Evolutionary conservation across 352 stramenopile genomes (phyloP), one percentile per base, ranked within the genome.

Genomic region (Globisporangium parvum): DNA sequence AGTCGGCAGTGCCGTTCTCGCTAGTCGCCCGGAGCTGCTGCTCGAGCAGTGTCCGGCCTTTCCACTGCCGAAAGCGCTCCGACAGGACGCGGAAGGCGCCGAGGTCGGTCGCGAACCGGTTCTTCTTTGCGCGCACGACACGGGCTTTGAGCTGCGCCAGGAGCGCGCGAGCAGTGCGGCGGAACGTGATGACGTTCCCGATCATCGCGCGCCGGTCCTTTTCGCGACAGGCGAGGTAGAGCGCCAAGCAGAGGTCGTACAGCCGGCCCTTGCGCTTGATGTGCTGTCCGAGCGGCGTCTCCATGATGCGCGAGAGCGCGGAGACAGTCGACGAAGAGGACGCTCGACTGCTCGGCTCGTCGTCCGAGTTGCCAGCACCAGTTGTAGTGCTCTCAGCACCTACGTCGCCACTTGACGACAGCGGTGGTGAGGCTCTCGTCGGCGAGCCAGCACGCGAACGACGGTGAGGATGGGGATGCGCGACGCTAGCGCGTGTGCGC

Each of bases 231-330:
- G 71, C 75, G 37, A 86, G 37, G 44, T 85, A 88, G 50, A 85
- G 57, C 17, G 56, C 53, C 18, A 88, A 59, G 15, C 75, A 85
- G 11, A 85, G 39, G 40, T 83, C 69, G 47, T 88, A 84, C 51
- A 84, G 53, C 2, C 66, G 73, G 42, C 70, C 85, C 70, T 86
- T 85, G 26, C 70, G 65, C 52, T 85, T 85, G 37, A 86, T 77
- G 41, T 68, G 72, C 47, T 71, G 57, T 1, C 73, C 75, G 24
- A 88, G 48, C 3, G 73, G 61, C 1, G 75, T 86, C 56, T 86
- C 71, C 75, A 85, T 88, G 23, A 88, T 86, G 11, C 77, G 60
- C 10, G 71, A 73, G 9, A 88, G 57, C 18, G 65, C 47, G 3
- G 62, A 55, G 15, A 46, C 46, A 15, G 64, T 33, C 20, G 49